These are phyloP conservation scores for Malassezia restricta DNA, from an alignment of 1,284 basidiomycete genomes.

Conservation along the genomic window DNA sequence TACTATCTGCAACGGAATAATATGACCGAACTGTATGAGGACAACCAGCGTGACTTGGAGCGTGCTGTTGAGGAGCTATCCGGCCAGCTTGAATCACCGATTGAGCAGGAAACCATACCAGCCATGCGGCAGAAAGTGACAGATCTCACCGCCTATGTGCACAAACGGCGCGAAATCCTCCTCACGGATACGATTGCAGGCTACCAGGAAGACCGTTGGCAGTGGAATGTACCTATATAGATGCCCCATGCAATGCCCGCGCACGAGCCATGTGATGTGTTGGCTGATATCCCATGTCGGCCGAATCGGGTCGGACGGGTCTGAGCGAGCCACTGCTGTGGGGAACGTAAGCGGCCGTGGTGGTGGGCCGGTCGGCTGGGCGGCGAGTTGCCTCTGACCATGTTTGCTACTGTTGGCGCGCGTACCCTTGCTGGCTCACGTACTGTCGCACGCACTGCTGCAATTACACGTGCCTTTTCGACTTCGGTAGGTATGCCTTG, in stretches of 20 bases:
- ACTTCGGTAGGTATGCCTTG: slow-evolving; percentile 8
- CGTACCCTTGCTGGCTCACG: slow-evolving; percentile 2
- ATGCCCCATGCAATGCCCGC: background rate
- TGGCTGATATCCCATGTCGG: too few relatives aligned
- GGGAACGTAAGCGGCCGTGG: too few relatives aligned
- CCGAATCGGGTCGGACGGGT: too few relatives aligned
- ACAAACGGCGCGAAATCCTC: slow-evolving; percentile 81
- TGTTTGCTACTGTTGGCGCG: slow-evolving; percentile 11
- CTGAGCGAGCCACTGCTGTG: too few relatives aligned
- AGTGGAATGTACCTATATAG: slow-evolving; percentile 33
- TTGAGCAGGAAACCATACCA: slow-evolving; percentile 72
- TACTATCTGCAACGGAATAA: slow-evolving; percentile 79
- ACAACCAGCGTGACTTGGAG: slow-evolving; percentile 91
- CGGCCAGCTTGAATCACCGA: slow-evolving; percentile 76
- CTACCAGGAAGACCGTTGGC: slow-evolving; percentile 66
- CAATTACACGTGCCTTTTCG: slow-evolving; percentile 6
- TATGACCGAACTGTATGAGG: slow-evolving; percentile 89
- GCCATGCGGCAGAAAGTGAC: slow-evolving; percentile 78
- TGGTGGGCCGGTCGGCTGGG: too few relatives aligned
- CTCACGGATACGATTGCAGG: slow-evolving; percentile 85
- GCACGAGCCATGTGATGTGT: slow-evolving; percentile 8
- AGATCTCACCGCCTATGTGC: slow-evolving; percentile 71
- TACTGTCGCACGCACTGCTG: slow-evolving; percentile 3
- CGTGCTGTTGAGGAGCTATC: slow-evolving; percentile 87
- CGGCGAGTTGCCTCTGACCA: background rate